Conservation (phyloP, 805 yeast genomes). For the Limtongia smithiae region DNA sequence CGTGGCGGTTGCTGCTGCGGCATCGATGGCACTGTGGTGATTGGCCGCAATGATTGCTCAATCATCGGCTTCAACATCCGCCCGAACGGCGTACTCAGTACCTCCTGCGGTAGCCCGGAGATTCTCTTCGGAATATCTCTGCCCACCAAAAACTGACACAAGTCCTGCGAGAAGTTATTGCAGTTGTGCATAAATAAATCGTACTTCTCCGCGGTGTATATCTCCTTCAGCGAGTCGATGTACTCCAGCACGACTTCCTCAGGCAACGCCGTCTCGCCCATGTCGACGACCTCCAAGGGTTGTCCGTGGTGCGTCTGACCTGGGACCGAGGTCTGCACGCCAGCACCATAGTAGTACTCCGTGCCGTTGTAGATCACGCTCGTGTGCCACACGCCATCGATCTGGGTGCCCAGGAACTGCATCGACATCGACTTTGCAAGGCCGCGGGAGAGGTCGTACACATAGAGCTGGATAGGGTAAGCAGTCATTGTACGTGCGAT, state of each 20-base stretch:
- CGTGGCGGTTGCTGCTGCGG: constrained; percentile 1
- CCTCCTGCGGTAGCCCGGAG: constrained; percentile 50
- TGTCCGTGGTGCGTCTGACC: constrained; percentile 58
- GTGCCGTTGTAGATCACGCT: constrained; percentile 51
- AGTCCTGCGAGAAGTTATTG: constrained; percentile 60
- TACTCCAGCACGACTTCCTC: constrained; percentile 53
- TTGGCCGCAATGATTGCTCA: constrained; percentile 30
- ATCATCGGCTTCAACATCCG: constrained; percentile 44
- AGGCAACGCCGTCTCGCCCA: constrained; percentile 53
- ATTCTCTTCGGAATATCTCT: constrained; percentile 53
- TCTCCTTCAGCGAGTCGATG: constrained; percentile 47
- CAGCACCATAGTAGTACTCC: constrained; percentile 60
- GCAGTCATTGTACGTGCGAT: constrained; percentile 5
- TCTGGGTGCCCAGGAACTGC: constrained; percentile 48
- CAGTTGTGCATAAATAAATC: constrained; percentile 63
- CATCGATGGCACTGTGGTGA: constrained; percentile 30
- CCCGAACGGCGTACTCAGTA: constrained; percentile 51
- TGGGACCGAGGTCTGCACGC: constrained; percentile 48
- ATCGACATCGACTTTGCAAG: constrained; percentile 43
- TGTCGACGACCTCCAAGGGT: constrained; percentile 51
- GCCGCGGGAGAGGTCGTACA: constrained; percentile 57
- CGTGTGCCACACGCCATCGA: constrained; percentile 67
- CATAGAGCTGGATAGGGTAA: constrained; percentile 50
- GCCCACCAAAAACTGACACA: constrained; percentile 57
- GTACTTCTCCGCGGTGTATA: constrained; percentile 48